Conservation (phyloP, 306 rosid species). For the Gastrolobium bilobum region DNA sequence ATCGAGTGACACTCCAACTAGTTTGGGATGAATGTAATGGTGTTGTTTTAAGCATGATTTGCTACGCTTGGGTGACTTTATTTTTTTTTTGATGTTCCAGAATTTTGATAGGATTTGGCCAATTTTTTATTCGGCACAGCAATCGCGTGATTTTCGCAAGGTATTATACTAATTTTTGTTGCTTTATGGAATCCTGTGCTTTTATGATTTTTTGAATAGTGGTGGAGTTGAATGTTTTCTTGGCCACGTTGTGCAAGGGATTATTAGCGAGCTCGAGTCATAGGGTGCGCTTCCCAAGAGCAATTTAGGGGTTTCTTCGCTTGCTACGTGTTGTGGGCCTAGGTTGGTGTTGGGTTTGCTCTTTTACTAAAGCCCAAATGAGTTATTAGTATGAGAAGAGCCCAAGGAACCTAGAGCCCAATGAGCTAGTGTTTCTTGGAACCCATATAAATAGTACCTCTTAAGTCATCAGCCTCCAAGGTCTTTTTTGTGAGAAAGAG, state of each 20-base stretch:
- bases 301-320: constrained; percentile 97
- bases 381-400: no score
- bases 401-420: no score
- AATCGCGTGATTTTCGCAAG: constrained; percentile 97
- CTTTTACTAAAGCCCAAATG: no score
- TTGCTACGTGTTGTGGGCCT: constrained; percentile 99
- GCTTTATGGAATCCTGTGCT: no score
- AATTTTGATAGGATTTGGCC: constrained; percentile 99
- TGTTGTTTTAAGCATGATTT: no score
- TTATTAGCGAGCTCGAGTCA: constrained; percentile 97
- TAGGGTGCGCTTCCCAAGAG: constrained; percentile 98
- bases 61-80: no score
- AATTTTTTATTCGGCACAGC: constrained; percentile 94
- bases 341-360: constrained; percentile 97
- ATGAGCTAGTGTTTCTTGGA: no score
- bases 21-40: no score
- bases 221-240: constrained; percentile 41
- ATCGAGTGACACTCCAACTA: no score
- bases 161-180: constrained; percentile 33
- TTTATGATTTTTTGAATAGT: constrained; percentile 33
- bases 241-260: constrained; percentile 94
- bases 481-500: no score
- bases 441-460: no score
- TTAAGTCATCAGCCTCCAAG: no score
- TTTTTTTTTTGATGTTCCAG: constrained; percentile 65